Evolutionary conservation across 2,329 filamentous ascomycete species (phyloP).

Genomic region (Biscogniauxia marginata): DNA sequence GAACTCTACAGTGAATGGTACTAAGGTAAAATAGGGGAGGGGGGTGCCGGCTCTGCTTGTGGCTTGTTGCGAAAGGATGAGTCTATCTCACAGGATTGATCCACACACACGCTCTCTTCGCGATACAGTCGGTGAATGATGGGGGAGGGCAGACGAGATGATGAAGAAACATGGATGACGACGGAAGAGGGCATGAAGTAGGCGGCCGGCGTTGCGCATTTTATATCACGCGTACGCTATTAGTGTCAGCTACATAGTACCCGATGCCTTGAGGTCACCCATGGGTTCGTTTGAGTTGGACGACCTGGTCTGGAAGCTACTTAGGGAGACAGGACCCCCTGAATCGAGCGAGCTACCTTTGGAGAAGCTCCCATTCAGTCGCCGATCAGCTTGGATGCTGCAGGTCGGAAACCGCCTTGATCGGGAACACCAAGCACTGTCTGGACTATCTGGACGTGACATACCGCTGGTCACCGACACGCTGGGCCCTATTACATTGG

Average conservation of each 20-base stretch:
- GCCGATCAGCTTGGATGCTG: constrained; percentile 2
- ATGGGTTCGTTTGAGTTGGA: neutral
- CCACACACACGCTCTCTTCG: neutral
- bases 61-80: neutral
- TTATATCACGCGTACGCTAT: neutral
- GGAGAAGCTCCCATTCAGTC: neutral
- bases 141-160: neutral
- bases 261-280: neutral
- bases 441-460: neutral
- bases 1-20: neutral
- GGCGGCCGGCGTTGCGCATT: constrained; percentile 3
- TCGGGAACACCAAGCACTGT: constrained; percentile 6
- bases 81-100: neutral
- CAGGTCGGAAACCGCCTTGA: constrained; percentile 23
- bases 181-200: neutral
- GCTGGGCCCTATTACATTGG: neutral
- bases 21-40: neutral
- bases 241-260: neutral
- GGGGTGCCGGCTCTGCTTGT: neutral
- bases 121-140: neutral
- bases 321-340: neutral
- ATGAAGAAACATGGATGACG: neutral
- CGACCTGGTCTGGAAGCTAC: neutral
- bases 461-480: constrained; percentile 21
- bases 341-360: neutral